Evolutionary conservation across 306 rosid genomes (phyloP), one percentile per base, ranked within the genome.

Genomic region (Sphenostylis stenocarpa): DNA sequence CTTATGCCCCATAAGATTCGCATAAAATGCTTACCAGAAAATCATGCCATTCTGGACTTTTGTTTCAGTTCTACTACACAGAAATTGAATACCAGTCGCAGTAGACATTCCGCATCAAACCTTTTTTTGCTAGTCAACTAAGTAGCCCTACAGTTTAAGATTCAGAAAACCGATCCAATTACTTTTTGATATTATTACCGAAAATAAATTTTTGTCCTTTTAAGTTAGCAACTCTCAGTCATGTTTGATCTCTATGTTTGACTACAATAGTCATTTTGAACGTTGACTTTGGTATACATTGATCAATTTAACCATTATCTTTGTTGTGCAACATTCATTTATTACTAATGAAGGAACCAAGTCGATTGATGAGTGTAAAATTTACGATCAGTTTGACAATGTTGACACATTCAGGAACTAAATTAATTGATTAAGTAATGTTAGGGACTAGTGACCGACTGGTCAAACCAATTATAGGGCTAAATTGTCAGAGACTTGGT

Each of bases 21-120:
- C 56, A 67, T 66, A 66, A 34, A 70, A 52, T 36, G 24, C 47
- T 65, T 34, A 65, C 26, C 66, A 56, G 66, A 58, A 57, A 64
- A 24, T 43, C 11, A 56, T 53, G 66, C 29, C 60, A 41, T 23
- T 67, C 34, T 66, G 26, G 6, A 44, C 34, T 26, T 68, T 75
- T 28, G 39, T 64, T 73, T 73, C 21, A 12, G 6, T 80, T 66
- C 73, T 66, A 3, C 63, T 39, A 29, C 20, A 6, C 36, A 26
- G 39, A 36, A 70, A 57, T 71, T 71, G 17, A 15, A 62, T 44
- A 44, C 65, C 34, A 29, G n/a, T 53, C 4, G 21, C 6, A 1
- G 12, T 64, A 7, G 44, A 57, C 36, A 58, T 77, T 72, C 43
- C 79, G 9, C 34, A 45, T 28, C 57, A 14, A 14, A 78, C 39